Conservation (phyloP, 805 yeast genomes). For the Tetrapisispora namnaoensis region DNA sequence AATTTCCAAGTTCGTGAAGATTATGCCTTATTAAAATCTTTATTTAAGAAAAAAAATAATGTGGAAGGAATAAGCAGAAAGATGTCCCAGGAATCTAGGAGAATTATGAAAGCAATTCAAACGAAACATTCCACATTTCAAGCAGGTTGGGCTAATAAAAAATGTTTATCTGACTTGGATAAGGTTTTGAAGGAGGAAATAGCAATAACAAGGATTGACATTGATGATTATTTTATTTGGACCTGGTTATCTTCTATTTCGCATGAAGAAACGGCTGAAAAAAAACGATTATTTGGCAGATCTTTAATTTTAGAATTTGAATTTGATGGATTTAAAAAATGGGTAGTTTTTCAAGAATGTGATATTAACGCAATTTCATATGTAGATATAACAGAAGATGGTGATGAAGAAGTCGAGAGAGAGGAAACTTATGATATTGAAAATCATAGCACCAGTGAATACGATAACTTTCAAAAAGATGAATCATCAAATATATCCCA, state of each 20-base stretch:
- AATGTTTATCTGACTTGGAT: slow-evolving; percentile 15
- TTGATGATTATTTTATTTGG: slow-evolving; percentile 88
- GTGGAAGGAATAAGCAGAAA: slow-evolving; percentile 46
- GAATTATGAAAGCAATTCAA: slow-evolving; percentile 38
- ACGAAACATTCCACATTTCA: slow-evolving; percentile 32
- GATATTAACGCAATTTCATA: slow-evolving; percentile 28
- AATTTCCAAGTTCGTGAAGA: slow-evolving; percentile 68
- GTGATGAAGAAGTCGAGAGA: not conserved
- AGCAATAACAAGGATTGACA: slow-evolving; percentile 47
- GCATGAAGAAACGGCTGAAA: slow-evolving; percentile 55
- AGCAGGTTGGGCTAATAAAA: slow-evolving; percentile 34
- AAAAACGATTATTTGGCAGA: slow-evolving; percentile 67
- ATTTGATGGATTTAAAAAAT: slow-evolving; percentile 62
- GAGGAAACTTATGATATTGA: not conserved
- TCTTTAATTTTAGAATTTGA: slow-evolving; percentile 76
- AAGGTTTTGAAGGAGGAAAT: slow-evolving; percentile 23
- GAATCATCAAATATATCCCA: not conserved
- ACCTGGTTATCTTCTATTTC: slow-evolving; percentile 77
- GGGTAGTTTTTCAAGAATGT: slow-evolving; percentile 68
- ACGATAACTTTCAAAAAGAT: not conserved
- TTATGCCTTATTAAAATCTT: slow-evolving; percentile 59
- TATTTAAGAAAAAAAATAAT: slow-evolving; percentile 51
- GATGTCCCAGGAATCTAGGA: slow-evolving; percentile 62
- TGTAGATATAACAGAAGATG: slow-evolving; percentile 1
- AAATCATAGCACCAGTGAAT: not conserved